phyloP scores from a whole-genome alignment of 768 basidiomycete genomes.

The Lentinula raphanica region DNA sequence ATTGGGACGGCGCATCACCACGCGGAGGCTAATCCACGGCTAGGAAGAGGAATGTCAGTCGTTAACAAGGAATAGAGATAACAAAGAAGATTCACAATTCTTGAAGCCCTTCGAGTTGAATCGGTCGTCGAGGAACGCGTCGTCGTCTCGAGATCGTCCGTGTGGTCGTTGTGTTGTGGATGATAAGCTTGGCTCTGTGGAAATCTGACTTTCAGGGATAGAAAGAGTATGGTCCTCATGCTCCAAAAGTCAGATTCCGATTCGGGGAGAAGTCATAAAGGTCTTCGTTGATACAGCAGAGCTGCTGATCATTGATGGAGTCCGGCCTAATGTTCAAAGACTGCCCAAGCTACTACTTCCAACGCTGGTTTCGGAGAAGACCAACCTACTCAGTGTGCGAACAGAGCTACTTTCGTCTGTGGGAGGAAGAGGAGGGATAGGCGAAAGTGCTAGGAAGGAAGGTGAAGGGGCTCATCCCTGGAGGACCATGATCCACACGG shows the following conservation, averaged over 20 bases:
- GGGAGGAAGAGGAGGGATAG: constrained; percentile 26
- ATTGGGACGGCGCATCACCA: constrained; percentile 44
- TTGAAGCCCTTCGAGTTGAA: constrained; percentile 15
- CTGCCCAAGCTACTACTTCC: constrained; percentile 18
- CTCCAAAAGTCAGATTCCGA: constrained; percentile 21
- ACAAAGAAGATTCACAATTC: constrained; percentile 19
- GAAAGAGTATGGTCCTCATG: constrained; percentile 8
- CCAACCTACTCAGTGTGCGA: constrained; percentile 1
- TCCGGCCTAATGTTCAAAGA: constrained; percentile 31
- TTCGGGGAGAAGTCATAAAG: constrained; percentile 31
- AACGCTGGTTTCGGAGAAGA: not conserved
- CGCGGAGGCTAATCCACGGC: constrained; percentile 26
- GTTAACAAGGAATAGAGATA: constrained; percentile 1
- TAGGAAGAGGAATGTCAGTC: constrained; percentile 13
- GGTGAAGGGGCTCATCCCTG: constrained; percentile 23
- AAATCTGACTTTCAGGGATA: constrained; percentile 5
- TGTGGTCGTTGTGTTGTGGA: too few relatives aligned
- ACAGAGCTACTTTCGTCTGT: constrained; percentile 6
- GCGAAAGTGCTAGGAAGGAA: constrained; percentile 27
- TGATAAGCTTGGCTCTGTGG: constrained; percentile 11
- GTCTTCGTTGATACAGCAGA: constrained; percentile 42
- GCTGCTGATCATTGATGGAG: constrained; percentile 30
- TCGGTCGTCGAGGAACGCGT: too few relatives aligned
- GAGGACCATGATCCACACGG: constrained; percentile 53
- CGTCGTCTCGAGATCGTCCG: too few relatives aligned